Base-by-base conservation (phyloP, 1,284 basidiomycete species). In the Pholiota adiposa region DNA sequence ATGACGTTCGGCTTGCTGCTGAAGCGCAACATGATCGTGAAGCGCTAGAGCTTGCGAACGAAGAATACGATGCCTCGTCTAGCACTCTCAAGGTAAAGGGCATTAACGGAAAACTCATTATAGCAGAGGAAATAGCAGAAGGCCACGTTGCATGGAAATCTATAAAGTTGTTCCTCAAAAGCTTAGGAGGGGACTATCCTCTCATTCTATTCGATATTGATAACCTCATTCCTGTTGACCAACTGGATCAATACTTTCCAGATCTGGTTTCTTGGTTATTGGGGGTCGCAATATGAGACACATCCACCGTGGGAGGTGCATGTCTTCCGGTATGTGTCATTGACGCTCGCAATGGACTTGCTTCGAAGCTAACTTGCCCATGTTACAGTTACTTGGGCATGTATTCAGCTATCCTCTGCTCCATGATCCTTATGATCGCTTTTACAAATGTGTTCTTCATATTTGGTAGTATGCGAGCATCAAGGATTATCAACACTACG, bases 61-160 rank as follows among this genome's bases (percentile, higher is more conserved):
- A 56, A 38, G 46, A 18, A 58, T 27, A 19, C 11, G 36, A 38
- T 38, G 16, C 12, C 36, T n/a, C 31, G 12, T 33, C 36, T n/a
- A 38, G 14, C 36, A 12, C 36, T 9, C 36, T 12, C 4, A n/a
- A n/a, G 16, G 53, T 62, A 84, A 85, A 27, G 77, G 82, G 56
- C 76, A 82, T 60, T 74, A 65, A 67, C 18, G 76, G 78, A 2
- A 78, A 75, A 51, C 69, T 86, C 9, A 72, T 83, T 25, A 69
- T 80, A n/a, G 77, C 75, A n/a, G 85, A 86, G 69, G 83, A 86
- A 71, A 79, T 85, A 60, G 77, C 78, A 0, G 76, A 82, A 60
- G 88, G 87, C 3, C 80, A 84, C 63, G 60, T 72, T 29, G 65
- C 62, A 11, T 66, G 60, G 72, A 65, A 73, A 69, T 74, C 59